Base-by-base conservation (phyloP, 768 basidiomycete species). In the Stropharia rugosoannulata region DNA sequence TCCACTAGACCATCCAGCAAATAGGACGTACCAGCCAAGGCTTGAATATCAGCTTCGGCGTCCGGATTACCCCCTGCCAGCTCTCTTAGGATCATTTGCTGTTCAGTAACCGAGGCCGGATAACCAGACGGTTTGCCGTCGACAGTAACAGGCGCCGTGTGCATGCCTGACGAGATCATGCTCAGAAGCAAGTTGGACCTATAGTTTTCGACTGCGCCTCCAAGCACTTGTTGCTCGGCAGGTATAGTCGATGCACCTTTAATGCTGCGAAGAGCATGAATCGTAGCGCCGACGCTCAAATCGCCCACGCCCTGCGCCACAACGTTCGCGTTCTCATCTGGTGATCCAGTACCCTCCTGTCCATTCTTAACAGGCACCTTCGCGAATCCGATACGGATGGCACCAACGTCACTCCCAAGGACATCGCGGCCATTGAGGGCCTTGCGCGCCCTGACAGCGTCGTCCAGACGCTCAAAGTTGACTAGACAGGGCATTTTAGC, bases 381-480 rank as follows among this genome's bases (percentile, higher is more conserved):
- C 54, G 96, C 96, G 68, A 95, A 98, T 6, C 95, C 96, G 59
- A 98, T 98, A 37, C 95, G 87, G 58, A 98, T 94, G 32, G 96
- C 92, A 32, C 97, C 97, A 52, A 98, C 93, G 55, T 98, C 96
- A 59, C 90, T 90, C 15, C 97, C 97, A 29, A 99, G 82, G 16
- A 98, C 92, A 68, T 98, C 96, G 42, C 93, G 88, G 32, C 95
- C 95, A 66, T 98, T 97, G 56, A 99, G 78, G 36, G 95, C 93
- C 71, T 97, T 97, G 59, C 96, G 83, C 32, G 97, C 97, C 35
- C 95, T 80, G 56, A 98, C 92, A 44, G 97, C 97, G 66, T 98
- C 96, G 67, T 98, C 97, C 25, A 98, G 80, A 54, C 94, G 87
- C 72, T 99, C 96, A 70, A 98, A 98, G 69, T 99, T 98, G 75